Base-by-base conservation (phyloP, 306 rosid species). In the Cotoneaster glaucophyllus region DNA sequence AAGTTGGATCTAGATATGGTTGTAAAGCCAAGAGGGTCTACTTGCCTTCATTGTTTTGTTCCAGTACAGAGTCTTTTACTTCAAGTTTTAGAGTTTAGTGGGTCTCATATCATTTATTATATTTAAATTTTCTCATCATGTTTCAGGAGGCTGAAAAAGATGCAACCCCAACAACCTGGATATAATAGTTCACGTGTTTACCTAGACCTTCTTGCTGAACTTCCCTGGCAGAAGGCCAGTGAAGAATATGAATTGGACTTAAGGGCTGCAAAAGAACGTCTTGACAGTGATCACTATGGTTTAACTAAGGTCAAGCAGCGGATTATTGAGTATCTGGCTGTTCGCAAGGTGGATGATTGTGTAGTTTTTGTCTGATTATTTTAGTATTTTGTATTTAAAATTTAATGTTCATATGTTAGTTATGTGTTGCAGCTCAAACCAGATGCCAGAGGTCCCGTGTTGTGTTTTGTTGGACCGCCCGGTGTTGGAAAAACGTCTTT, bases 161-260 rank as follows among this genome's bases (percentile, higher is more conserved):
- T 92, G 99, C 97, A 95, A 80, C 99, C 99, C 76, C 99, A 92
- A 85, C 99, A 95, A 75, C 99, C 97, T 65, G 99, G 97, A 64
- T 95, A 95, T 83, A 90, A 74, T 75, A 95, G 97, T 85, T 95
- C 96, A 80, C 93, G 88, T 76, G 92, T 89, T 74, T 92, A 95
- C 85, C 89, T 95, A 78, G 99, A 95, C 79, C 97, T 95, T 85
- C 97, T 95, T 77, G 95, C 97, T 82, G 99, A 95, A 73, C 86
- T 95, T 24, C 99, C 99, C 57, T 95, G 99, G 99, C 83, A 92
- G 80, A 90, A 87, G 81, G 86, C 86, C 65, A 87, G 90, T 78
- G 90, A 92, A 82, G 99, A 90, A 81, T 87, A 45, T 75, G 97
- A 92, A 64, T 78, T 92, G 74, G 97, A 95, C 85, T 84, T 95